Evolutionary conservation across 768 basidiomycete genomes (phyloP), one percentile per base, ranked within the genome.

Genomic region (Chalciporus pseudorubinellus): DNA sequence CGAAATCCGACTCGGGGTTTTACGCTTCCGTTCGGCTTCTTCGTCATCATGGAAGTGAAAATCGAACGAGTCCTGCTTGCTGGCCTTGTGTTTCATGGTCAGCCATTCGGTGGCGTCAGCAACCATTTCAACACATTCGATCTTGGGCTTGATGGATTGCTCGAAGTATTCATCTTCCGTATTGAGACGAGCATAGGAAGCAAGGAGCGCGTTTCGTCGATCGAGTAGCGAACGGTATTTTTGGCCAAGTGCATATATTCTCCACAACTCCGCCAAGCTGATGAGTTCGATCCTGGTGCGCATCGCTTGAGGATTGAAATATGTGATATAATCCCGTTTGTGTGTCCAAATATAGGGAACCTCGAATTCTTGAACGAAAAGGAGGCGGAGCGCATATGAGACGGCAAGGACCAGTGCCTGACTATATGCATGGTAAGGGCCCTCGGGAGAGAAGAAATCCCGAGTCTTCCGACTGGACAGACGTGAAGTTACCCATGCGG

Each of bases 291-390:
- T 64, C 33, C 81, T 81, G n/a, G 77, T 64, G 29, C 80, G 75
- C 45, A 83, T 77, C 51, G 87, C 84, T 28, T 72, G 67, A 42
- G 82, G 76, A 61, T 92, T 89, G 68, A 89, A 90, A 67, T 88
- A 82, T 41, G 84, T 83, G 61, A 98, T 87, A 62, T 90, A 87
- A 67, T 99, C 97, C 33, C 90, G 81, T 61, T 90, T 91, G 75
- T 98, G 92, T 16, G 84, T 83, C 88, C 89, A 97, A 55, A 98
- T 84, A 70, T 93, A 95, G 0, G 97, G 93, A 7, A 98, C 95
- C 67, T 99, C 97, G 57, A 89, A 87, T 60, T 91, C 83, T 39
- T 92, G 83, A 44, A 92, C 70, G 69, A 98, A 95, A 48, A 98
- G 77, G 65, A 84, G 90, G 29, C 84, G 79, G 31, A 99, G 77